A percentile compares a stretch with the other conserved stretches of the same genome.
Evolutionary conservation across 2,329 filamentous ascomycete genomes (phyloP).

Genomic region (Ophiobolus disseminans): DNA sequence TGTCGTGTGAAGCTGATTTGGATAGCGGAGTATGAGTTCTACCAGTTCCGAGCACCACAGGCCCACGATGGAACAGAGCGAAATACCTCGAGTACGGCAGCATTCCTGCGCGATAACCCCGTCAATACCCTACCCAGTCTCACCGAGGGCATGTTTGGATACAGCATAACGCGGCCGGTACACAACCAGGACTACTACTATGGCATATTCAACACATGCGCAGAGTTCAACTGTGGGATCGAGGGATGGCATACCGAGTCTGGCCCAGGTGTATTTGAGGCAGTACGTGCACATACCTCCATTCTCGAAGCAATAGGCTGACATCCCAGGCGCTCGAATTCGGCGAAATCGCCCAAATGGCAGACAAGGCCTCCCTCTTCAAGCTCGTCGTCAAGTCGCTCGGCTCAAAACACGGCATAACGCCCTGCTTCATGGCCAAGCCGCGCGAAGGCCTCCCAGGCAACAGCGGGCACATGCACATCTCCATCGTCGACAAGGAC

Average conservation of each 20-base stretch:
- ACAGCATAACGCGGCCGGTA: slow-evolving; percentile 83
- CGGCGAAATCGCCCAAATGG: slow-evolving; percentile 85
- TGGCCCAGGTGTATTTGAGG: slow-evolving; percentile 93
- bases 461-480: slow-evolving; percentile 94
- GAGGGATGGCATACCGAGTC: slow-evolving; percentile 97
- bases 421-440: slow-evolving; percentile 98
- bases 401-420: slow-evolving; percentile 86
- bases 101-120: slow-evolving; percentile 76
- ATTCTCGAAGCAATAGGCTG: neutral
- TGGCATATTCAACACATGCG: slow-evolving; percentile 80
- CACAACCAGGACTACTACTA: slow-evolving; percentile 96
- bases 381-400: slow-evolving; percentile 94
- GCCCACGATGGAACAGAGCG: slow-evolving; percentile 58
- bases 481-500: slow-evolving; percentile 81
- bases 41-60: slow-evolving; percentile 78
- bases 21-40: slow-evolving; percentile 93
- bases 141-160: slow-evolving; percentile 95
- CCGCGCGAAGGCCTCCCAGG: slow-evolving; percentile 88
- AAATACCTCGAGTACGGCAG: slow-evolving; percentile 72
- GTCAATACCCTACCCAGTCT: slow-evolving; percentile 76
- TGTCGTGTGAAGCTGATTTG: slow-evolving; percentile 27
- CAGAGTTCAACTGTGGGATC: slow-evolving; percentile 78
- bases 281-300: slow-evolving; percentile 57
- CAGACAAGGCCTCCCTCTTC: slow-evolving; percentile 89
- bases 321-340: slow-evolving; percentile 79